phyloP scores from a whole-genome alignment of 2,329 filamentous ascomycete species.

The Hymenoscyphus occultus region DNA sequence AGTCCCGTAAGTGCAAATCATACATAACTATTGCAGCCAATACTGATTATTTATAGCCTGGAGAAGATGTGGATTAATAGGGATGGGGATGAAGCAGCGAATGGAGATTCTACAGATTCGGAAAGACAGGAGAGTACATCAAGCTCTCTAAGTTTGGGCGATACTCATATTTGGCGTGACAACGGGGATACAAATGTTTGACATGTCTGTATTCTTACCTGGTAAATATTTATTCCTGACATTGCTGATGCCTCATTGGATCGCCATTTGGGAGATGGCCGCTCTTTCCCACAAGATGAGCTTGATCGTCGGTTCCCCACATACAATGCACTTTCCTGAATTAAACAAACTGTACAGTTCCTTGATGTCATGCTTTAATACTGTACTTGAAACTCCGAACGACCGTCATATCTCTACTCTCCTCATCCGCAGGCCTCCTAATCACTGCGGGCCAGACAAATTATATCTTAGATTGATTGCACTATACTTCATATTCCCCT shows the following conservation, averaged over 20 bases:
- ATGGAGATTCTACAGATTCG: slow-evolving; percentile 15
- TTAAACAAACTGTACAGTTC: not conserved
- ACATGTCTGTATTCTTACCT: slow-evolving; percentile 9
- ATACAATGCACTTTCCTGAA: slow-evolving; percentile 2
- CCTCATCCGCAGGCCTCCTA: slow-evolving; percentile 3
- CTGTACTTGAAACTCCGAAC: slow-evolving; percentile 11
- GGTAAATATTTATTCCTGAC: slow-evolving; percentile 9
- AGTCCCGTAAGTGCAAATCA: slow-evolving; percentile 52
- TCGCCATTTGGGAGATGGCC: slow-evolving; percentile 6
- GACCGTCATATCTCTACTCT: slow-evolving; percentile 12
- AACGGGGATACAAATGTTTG: slow-evolving; percentile 36
- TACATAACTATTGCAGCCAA: not conserved
- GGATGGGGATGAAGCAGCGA: slow-evolving; percentile 19
- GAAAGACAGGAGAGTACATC: slow-evolving; percentile 39
- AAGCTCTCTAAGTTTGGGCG: slow-evolving; percentile 48
- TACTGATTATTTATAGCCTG: slow-evolving; percentile 46
- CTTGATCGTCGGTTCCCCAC: not conserved
- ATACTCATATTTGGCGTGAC: slow-evolving; percentile 50
- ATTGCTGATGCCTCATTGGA: slow-evolving; percentile 4
- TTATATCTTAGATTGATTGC: slow-evolving; percentile 5
- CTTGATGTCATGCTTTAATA: not conserved
- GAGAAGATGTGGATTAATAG: slow-evolving; percentile 63
- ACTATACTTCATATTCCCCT: slow-evolving; percentile 3
- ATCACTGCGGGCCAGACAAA: not conserved
- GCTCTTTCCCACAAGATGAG: not conserved